Conservation (phyloP, 805 yeast genomes). For the Wickerhamomyces canadensis region DNA sequence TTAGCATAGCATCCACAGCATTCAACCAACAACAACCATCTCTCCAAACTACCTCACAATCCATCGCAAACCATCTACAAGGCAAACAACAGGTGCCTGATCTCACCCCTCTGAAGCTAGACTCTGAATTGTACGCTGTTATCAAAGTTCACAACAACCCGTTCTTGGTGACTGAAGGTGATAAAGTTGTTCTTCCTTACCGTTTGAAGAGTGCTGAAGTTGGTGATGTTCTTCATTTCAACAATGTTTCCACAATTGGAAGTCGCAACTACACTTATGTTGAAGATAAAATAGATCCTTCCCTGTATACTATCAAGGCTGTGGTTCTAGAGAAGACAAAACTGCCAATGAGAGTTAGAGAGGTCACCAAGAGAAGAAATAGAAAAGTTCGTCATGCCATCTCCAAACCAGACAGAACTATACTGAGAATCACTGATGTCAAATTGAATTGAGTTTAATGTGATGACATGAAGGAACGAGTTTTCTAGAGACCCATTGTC, state of each 20-base stretch:
- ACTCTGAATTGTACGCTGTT: constrained; percentile 72
- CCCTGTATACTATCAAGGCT: constrained; percentile 59
- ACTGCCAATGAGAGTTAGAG: constrained; percentile 67
- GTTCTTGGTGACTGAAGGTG: constrained; percentile 89
- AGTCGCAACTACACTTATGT: constrained; percentile 73
- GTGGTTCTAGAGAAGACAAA: constrained; percentile 83
- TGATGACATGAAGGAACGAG: too few relatives aligned
- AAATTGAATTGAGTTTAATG: constrained; percentile 33
- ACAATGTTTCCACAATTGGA: constrained; percentile 77
- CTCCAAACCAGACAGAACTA: constrained; percentile 69
- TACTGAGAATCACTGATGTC: constrained; percentile 70
- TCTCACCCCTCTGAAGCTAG: constrained; percentile 58
- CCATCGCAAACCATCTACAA: neutral
- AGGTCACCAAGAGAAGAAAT: constrained; percentile 73
- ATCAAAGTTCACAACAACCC: constrained; percentile 79
- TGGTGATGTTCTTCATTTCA: constrained; percentile 75
- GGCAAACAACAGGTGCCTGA: constrained; percentile 24
- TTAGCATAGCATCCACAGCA: constrained; percentile 7
- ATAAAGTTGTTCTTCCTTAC: constrained; percentile 73
- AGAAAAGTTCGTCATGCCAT: constrained; percentile 65
- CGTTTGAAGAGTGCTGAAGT: constrained; percentile 68
- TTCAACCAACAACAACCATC: constrained; percentile 5
- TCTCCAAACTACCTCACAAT: neutral
- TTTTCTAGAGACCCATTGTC: too few relatives aligned
- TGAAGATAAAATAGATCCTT: constrained; percentile 48